A percentile compares a stretch with the other conserved stretches of the same genome.
Conservation (phyloP, 2,329 filamentous ascomycete species). For the Biscogniauxia sp. region DNA sequence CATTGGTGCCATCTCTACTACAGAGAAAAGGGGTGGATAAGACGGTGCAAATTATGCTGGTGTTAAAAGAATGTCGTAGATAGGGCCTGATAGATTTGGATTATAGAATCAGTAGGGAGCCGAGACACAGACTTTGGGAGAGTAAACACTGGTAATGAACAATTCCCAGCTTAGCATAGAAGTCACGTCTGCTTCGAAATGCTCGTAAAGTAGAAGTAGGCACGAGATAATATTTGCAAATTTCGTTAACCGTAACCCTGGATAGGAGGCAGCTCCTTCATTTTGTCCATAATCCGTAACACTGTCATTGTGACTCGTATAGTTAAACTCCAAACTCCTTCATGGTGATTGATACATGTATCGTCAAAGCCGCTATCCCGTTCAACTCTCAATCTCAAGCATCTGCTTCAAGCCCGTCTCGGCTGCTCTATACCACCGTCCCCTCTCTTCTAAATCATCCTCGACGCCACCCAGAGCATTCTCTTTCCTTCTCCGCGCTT, state of each 20-base stretch:
- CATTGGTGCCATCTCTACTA: too few species aligned
- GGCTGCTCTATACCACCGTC: slow-evolving; percentile 71
- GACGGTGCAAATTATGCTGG: neutral
- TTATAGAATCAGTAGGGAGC: neutral
- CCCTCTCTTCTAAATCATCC: slow-evolving; percentile 73
- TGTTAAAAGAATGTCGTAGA: neutral
- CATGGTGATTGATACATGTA: too few species aligned
- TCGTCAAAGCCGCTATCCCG: too few species aligned
- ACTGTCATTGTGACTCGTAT: neutral
- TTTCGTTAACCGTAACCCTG: neutral
- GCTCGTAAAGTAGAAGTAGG: neutral
- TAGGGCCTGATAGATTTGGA: neutral
- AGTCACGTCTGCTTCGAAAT: neutral
- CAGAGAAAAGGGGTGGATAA: neutral
- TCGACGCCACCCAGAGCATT: slow-evolving; percentile 62
- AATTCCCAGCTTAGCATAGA: neutral
- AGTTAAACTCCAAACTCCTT: neutral
- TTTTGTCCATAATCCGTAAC: neutral
- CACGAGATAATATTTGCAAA: neutral
- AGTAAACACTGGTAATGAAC: too few species aligned
- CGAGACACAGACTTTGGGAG: neutral
- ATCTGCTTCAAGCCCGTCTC: slow-evolving; percentile 62
- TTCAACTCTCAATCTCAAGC: slow-evolving; percentile 47
- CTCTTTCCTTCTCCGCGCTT: slow-evolving; percentile 68
- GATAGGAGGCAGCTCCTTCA: neutral